These are phyloP conservation scores for Leavenworthia alabamica DNA, from an alignment of 345 rosid genomes.

Conservation along the genomic window DNA sequence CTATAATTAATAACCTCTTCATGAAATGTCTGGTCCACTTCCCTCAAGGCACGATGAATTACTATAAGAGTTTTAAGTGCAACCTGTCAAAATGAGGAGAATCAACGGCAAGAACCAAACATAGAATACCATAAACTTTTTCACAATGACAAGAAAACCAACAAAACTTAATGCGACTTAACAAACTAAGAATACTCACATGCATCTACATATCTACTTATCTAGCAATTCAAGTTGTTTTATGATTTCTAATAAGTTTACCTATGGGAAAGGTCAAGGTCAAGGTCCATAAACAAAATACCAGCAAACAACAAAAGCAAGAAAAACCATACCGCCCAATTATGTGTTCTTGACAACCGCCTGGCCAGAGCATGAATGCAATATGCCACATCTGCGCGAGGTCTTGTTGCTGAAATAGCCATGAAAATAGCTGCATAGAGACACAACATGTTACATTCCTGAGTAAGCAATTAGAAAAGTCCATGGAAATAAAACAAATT, in stretches of 20 bases:
- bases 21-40: slow-evolving; percentile 94
- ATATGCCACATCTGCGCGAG: slow-evolving; percentile 98
- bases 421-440: slow-evolving; percentile 75
- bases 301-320: not conserved
- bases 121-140: not conserved
- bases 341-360: slow-evolving; percentile 79
- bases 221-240: not conserved
- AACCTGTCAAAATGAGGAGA: slow-evolving; percentile 42
- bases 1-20: slow-evolving; percentile 95
- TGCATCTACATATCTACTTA: not conserved
- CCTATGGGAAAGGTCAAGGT: not conserved
- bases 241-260: not conserved
- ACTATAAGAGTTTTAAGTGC: slow-evolving; percentile 87
- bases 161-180: not conserved
- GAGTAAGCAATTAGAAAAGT: not conserved
- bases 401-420: slow-evolving; percentile 92
- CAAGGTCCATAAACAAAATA: not conserved
- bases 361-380: slow-evolving; percentile 91
- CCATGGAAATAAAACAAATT: not conserved
- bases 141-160: not conserved
- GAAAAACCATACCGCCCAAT: slow-evolving; percentile 72
- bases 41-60: slow-evolving; percentile 95
- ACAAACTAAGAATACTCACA: not conserved
- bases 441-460: not conserved
- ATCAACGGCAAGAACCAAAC: not conserved